Evolutionary conservation across 495 filamentous ascomycete genomes (phyloP).

Genomic region (Rhypophila decipiens): DNA sequence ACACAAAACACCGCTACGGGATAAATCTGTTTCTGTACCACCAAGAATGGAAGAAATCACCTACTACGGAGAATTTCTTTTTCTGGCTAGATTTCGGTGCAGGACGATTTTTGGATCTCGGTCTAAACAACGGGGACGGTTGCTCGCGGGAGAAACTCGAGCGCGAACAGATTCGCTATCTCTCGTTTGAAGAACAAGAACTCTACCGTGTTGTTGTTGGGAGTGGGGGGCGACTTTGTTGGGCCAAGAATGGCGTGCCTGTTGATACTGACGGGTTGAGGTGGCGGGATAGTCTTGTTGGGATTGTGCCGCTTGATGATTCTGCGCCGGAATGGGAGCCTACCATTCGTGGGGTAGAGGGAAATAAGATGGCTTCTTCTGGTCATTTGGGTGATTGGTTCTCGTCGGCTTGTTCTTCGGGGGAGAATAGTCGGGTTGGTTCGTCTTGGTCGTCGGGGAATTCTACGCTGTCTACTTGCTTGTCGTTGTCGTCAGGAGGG

Average conservation of each 20-base stretch:
- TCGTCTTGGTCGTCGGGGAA: constrained; percentile 12
- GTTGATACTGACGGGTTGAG: constrained; percentile 64
- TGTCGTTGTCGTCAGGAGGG: constrained; percentile 10
- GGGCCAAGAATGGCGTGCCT: constrained; percentile 70
- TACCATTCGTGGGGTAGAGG: too few species aligned
- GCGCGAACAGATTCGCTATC: constrained; percentile 64
- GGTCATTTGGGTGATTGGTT: neutral
- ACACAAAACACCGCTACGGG: constrained; percentile 82
- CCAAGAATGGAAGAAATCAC: constrained; percentile 67
- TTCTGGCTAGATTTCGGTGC: constrained; percentile 90
- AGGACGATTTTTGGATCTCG: constrained; percentile 53
- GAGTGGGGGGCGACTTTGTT: constrained; percentile 58
- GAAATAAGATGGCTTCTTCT: neutral
- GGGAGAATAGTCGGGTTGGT: neutral
- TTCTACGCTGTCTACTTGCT: neutral
- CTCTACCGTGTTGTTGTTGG: constrained; percentile 70
- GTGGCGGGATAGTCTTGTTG: constrained; percentile 72
- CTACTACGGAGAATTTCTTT: constrained; percentile 85
- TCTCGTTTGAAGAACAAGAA: constrained; percentile 63
- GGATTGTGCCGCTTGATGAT: constrained; percentile 65
- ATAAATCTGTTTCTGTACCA: constrained; percentile 81
- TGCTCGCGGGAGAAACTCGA: constrained; percentile 63
- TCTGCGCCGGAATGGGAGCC: constrained; percentile 43
- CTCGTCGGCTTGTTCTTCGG: neutral
- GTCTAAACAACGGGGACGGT: too few species aligned